These are phyloP conservation scores for Coprinopsis strossmayeri DNA, from an alignment of 768 basidiomycete genomes.

Conservation along the genomic window DNA sequence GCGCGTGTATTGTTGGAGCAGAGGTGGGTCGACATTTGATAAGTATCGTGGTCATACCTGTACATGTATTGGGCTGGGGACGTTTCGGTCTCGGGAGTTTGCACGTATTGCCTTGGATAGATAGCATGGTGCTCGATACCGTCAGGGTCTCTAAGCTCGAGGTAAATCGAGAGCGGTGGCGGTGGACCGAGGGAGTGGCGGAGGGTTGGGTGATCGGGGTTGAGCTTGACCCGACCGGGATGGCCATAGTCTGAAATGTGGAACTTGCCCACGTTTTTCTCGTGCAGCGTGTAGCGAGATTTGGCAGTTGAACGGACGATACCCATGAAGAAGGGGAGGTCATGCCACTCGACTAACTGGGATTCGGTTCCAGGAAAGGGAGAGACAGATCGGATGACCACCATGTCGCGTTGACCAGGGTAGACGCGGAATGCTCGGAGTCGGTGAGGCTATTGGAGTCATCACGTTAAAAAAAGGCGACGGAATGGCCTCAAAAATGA, in stretches of 20 bases:
- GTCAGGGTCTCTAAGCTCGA: constrained; percentile 21
- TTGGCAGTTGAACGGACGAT: constrained; percentile 9
- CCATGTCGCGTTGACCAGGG: constrained; percentile 43
- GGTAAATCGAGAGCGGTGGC: constrained; percentile 34
- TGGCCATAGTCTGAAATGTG: constrained; percentile 35
- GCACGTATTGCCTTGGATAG: constrained; percentile 9
- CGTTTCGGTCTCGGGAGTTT: constrained; percentile 15
- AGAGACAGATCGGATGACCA: constrained; percentile 37
- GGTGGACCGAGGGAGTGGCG: constrained; percentile 21
- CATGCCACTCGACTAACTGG: constrained; percentile 25
- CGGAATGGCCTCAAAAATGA: neutral
- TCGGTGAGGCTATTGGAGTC: constrained; percentile 30
- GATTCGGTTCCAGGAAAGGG: constrained; percentile 11
- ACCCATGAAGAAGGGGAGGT: constrained; percentile 15
- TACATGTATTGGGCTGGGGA: constrained; percentile 8
- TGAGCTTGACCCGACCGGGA: constrained; percentile 17
- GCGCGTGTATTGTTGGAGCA: constrained; percentile 17
- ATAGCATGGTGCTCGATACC: constrained; percentile 29
- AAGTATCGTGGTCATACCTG: constrained; percentile 16
- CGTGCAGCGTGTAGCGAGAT: constrained; percentile 20
- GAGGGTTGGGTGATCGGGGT: constrained; percentile 21
- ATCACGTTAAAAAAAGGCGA: neutral
- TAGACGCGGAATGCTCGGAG: constrained; percentile 48
- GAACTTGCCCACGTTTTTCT: constrained; percentile 20
- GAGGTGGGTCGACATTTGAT: constrained; percentile 20